A percentile compares a stretch with the other conserved stretches of the same genome.
Evolutionary conservation across 768 basidiomycete species (phyloP).

Genomic region (Rhodotorula diobovata): DNA sequence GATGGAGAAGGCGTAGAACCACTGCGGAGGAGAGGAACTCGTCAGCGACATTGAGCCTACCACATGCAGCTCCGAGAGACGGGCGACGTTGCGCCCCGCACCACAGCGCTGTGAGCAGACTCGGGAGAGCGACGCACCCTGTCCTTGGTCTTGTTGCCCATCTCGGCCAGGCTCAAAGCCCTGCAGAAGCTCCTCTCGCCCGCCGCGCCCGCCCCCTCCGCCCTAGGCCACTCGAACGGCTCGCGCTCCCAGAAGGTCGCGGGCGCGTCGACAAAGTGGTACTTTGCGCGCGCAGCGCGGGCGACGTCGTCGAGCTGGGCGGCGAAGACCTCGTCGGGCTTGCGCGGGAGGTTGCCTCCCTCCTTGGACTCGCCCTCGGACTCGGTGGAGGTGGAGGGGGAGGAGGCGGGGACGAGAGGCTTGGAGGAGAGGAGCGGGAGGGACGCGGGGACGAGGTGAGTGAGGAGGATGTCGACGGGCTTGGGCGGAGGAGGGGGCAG

Average conservation of each 20-base stretch:
- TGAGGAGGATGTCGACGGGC: constrained; percentile 73
- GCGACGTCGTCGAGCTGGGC: constrained; percentile 64
- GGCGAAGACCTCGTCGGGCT: constrained; percentile 48
- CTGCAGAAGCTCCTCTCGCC: constrained; percentile 50
- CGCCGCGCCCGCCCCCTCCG: constrained; percentile 53
- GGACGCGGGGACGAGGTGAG: constrained; percentile 68
- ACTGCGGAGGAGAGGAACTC: constrained; percentile 54
- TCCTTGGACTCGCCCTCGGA: no score
- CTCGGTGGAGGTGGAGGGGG: not conserved
- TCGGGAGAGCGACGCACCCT: constrained; percentile 66
- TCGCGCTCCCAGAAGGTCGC: constrained; percentile 92
- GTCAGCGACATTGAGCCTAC: no score
- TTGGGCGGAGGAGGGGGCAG: constrained; percentile 61
- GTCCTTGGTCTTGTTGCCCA: constrained; percentile 70
- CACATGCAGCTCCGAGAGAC: not conserved
- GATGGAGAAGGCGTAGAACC: constrained; percentile 96
- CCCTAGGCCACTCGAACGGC: constrained; percentile 70
- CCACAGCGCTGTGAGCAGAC: no score
- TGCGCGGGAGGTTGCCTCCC: constrained; percentile 7
- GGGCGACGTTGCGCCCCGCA: no score
- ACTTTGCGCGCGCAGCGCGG: constrained; percentile 61
- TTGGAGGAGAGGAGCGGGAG: constrained; percentile 61
- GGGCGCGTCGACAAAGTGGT: constrained; percentile 72
- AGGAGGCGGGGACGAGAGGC: constrained; percentile 53
- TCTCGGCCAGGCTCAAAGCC: constrained; percentile 82